phyloP scores from a whole-genome alignment of 345 rosid species.

The Clausena lansium region DNA sequence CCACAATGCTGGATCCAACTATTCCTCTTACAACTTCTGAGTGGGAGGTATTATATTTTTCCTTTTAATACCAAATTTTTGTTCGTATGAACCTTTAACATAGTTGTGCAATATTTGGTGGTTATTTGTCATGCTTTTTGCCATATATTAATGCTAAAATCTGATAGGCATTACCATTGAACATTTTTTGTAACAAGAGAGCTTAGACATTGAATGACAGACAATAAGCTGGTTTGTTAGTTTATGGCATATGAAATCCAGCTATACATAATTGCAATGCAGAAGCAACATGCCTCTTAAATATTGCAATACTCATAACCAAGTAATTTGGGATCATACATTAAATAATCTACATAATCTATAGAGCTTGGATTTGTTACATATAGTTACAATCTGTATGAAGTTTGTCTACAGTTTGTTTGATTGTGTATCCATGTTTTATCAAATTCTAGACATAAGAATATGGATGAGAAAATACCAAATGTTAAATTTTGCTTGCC shows the following conservation, averaged over 20 bases:
- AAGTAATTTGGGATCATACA: background rate
- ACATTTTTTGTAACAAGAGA: background rate
- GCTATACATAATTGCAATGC: background rate
- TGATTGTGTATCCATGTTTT: background rate
- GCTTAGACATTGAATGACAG: background rate
- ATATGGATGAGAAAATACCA: background rate
- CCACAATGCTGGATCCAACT: conserved; percentile 95
- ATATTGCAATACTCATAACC: background rate
- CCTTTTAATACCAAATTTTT: background rate
- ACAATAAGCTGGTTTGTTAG: background rate
- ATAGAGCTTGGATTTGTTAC: background rate
- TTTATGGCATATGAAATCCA: background rate
- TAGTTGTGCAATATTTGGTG: background rate
- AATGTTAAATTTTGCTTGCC: background rate
- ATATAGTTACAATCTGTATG: background rate
- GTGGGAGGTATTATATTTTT: conserved; percentile 72
- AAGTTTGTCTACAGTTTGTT: background rate
- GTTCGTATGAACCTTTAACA: background rate
- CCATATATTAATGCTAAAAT: background rate
- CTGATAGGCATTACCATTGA: background rate
- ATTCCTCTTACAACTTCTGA: conserved; percentile 95
- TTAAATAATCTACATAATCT: background rate
- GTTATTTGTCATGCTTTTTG: background rate
- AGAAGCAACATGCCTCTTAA: background rate
- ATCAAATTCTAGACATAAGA: background rate